Evolutionary conservation across 768 basidiomycete species (phyloP), one percentile per base, ranked within the genome.

Genomic region (Krasilnikovozyma curviuscula): DNA sequence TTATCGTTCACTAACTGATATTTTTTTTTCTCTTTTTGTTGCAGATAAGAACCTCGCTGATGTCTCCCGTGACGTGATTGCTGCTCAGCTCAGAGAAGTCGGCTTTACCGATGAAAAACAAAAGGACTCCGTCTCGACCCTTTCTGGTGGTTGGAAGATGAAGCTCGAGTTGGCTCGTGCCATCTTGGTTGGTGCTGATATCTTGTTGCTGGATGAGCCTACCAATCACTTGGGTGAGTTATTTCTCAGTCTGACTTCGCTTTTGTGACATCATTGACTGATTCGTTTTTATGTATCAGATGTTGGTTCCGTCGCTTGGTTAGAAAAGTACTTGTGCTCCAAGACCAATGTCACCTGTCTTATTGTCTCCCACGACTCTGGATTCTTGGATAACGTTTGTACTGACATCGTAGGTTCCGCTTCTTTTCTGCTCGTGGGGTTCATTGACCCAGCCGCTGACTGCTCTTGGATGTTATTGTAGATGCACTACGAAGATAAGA

Each of bases 141-240:
- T 95, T 52, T 93, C 88, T 13, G 91, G 91, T 59, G 89, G 91
- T 35, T 97, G 89, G 89, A 97, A 97, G 70, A 95, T 97, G 89
- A 93, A 93, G 66, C 74, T 95, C 45, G 89, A 95, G 63, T 73
- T 97, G 33, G 86, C 85, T 7, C 71, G 89, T 56, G 91, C 89
- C 12, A 97, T 97, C 86, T 69, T 95, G 43, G 89, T 91, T 69
- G 86, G 89, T 57, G 89, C 69, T 51, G 68, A 70, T 53, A 65
- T 70, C 46, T 58, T 70, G 42, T 62, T 70, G 28, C 62, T 70
- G 53, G 66, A 89, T 59, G 86, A 86, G 77, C 85, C 84, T 55
- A 88, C 84, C 40, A 88, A 88, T 68, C 85, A 91, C 58, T 81
- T 84, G 62, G 56, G 54, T 54, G 19, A 55, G 80, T 72, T 9